Base-by-base conservation (phyloP, 1,284 basidiomycete species). In the Naganishia liquefaciens region DNA sequence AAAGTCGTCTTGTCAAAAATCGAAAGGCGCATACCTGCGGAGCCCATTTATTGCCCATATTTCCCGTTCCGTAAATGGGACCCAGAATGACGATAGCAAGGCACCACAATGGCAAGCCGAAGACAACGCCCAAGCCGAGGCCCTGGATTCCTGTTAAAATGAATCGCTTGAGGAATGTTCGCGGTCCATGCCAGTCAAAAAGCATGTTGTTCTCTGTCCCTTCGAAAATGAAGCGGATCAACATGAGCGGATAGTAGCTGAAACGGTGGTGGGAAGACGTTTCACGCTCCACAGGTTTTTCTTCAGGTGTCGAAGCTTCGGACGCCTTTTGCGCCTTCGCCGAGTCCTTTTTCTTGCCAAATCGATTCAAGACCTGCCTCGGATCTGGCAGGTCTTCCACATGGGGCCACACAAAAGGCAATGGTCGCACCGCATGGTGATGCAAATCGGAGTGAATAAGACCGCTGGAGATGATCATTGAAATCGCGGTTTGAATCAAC, bases 361-460 rank as follows among this genome's bases (percentile, higher is more conserved):
- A 47, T 19, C 23, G 39, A 19, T 44, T 13, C 43, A 73, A 64
- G 40, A 74, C 49, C 43, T 60, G 33, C 33, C 64, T 50, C 2
- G 79, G 79, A 55, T 80, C 76, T 0, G 79, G 78, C 1, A 80
- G 70, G 63, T 77, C 74, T 40, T 74, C 71, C 28, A 79, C 76
- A 68, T 79, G 79, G 4, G 79, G 79, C 69, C 76, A 80, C 27
- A 77, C 77, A 66, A 77, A 80, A 0, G 76, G 72, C 7, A 80
- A 66, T 4, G 79, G 79, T 19, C 51, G 62, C 61, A 79, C 73
- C 1, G 70, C 72, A n/a, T 66, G 52, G 57, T 76, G 69, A 63
- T 80, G 79, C 27, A 80, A 51, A 65, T 80, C 79, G 53, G 77
- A 77, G 65, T 79, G 79, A 7, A 80, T 78, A 28, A 80, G 73